These are phyloP conservation scores for Mucor mucedo DNA, from an alignment of 371 early-diverging fungal species.

Conservation along the genomic window DNA sequence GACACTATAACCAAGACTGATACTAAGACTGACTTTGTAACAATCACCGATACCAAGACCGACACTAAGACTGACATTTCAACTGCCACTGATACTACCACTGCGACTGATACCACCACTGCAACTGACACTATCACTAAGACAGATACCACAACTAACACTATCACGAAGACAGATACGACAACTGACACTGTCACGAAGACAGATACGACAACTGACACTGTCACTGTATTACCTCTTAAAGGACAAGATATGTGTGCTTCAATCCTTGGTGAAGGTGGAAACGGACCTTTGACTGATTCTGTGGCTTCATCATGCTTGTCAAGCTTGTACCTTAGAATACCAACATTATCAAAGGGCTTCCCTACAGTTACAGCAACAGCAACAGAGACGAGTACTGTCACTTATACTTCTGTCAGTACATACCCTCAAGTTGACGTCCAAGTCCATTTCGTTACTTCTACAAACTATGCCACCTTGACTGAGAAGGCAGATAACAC, in stretches of 20 bases:
- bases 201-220: slow-evolving; percentile 1
- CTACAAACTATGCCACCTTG: not conserved
- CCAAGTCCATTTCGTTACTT: not conserved
- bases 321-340: too few species aligned
- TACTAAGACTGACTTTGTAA: not conserved
- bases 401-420: too few species aligned
- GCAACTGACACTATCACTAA: not conserved
- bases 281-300: too few species aligned
- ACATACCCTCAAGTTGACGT: too few species aligned
- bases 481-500: too few species aligned
- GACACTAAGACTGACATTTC: not conserved
- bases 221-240: not conserved
- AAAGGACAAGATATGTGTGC: too few species aligned
- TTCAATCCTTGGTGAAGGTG: too few species aligned
- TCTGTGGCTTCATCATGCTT: too few species aligned
- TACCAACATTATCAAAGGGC: not conserved
- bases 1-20: not conserved
- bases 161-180: not conserved
- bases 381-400: not conserved
- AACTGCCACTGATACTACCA: slow-evolving; percentile 5
- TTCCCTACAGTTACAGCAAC: slow-evolving; percentile 3
- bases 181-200: not conserved
- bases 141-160: not conserved
- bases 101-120: slow-evolving; percentile 3
- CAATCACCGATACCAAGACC: not conserved